phyloP scores from a whole-genome alignment of 345 rosid species.

The Syzygium aqueum region DNA sequence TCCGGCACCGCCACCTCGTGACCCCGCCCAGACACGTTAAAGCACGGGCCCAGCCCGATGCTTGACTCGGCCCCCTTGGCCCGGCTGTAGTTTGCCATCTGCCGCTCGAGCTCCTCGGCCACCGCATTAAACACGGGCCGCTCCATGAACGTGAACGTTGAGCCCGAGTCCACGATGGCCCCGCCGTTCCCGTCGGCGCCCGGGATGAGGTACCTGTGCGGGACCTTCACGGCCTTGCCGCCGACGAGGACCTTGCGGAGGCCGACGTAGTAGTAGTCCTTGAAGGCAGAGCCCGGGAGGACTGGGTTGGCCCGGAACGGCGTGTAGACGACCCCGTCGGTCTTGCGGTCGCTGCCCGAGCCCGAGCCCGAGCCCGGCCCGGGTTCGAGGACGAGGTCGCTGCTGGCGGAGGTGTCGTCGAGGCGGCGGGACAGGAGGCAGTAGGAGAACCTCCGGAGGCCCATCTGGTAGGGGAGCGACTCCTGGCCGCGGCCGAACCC shows the following conservation, averaged over 20 bases:
- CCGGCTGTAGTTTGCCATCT: conserved; percentile 49
- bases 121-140: conserved; percentile 41
- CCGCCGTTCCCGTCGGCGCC: conserved; percentile 73
- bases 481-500: conserved; percentile 74
- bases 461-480: conserved; percentile 71
- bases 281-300: conserved; percentile 18
- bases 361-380: conserved; percentile 27
- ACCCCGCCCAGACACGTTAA: conserved; percentile 40
- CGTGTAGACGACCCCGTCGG: conserved; percentile 51
- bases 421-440: conserved; percentile 62
- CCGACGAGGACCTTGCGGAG: conserved; percentile 64
- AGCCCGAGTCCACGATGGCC: conserved; percentile 79
- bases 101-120: conserved; percentile 41
- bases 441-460: conserved; percentile 61
- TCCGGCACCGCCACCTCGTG: conserved; percentile 22
- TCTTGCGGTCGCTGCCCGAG: conserved; percentile 20
- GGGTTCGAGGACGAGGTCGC: conserved; percentile 48
- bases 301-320: conserved; percentile 45
- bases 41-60: conserved; percentile 68
- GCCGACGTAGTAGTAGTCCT: conserved; percentile 49
- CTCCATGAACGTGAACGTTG: conserved; percentile 87
- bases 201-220: conserved; percentile 45
- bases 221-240: conserved; percentile 37
- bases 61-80: conserved; percentile 25
- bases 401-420: conserved; percentile 48